Base-by-base conservation (phyloP, 176 grass and related monocot genomes). In the Zizania latifolia region DNA sequence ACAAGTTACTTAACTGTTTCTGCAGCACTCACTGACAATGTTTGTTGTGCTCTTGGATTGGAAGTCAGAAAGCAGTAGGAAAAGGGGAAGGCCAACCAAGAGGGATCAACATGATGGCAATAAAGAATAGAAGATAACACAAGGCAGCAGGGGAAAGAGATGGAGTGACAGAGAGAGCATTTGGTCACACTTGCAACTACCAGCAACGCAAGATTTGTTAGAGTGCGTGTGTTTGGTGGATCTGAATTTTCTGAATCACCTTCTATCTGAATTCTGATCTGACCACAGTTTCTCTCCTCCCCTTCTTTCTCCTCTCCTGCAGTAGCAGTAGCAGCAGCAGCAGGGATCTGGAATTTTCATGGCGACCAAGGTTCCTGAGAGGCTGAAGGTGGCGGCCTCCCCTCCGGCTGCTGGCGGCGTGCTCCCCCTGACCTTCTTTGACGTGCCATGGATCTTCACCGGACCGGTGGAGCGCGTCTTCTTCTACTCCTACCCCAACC, bases 381-480 rank as follows among this genome's bases (percentile, higher is more conserved):
- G 3, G 17, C 24, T 93, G 36, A 67, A 60, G 24, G 78, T 93
- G 11, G 16, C 41, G 16, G 69, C 75, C 37, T 78, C 83, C 4
- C 85, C 77, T 34, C 67, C 86, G 0, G 67, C 65, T 22, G 65
- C 72, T 2, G 81, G 71, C 35, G 70, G 71, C 36, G 73, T 68
- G 54, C 77, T 94, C 53, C 95, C 91, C 1, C 87, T 99, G 10
- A 92, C 86, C 86, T 99, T 92, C 79, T 99, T 94, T 72, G 95
- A 99, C 76, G 75, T 89, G 65, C 86, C 84, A 2, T 99, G 95
- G 95, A 82, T 99, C 78, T 92, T 92, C 82, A 99, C 95, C 0
- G 95, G 95, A 7, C 95, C 95, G 3, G 89, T 94, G 13, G 95
- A 99, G 82, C 86, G 91, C 34, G 82, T 99, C 84, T 90, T 94